Percentiles rank a stretch among this genome's conserved stretches.
Conservation (phyloP, 768 basidiomycete species). For the Lenzites betulinus region DNA sequence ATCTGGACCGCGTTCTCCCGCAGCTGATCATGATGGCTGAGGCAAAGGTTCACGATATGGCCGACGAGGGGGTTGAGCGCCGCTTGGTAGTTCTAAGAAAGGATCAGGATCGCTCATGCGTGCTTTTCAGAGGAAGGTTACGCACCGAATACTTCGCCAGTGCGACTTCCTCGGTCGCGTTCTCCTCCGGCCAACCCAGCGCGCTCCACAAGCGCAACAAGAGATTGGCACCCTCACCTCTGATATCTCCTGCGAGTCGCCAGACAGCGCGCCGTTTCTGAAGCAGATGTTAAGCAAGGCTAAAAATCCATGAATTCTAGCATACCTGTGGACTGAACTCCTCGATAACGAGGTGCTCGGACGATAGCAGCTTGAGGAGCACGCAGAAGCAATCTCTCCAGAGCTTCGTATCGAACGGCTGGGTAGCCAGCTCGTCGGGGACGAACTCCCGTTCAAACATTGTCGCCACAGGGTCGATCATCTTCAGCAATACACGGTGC, state of each 20-base stretch:
- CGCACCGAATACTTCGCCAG: slow-evolving; percentile 60
- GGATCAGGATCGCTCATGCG: slow-evolving; percentile 6
- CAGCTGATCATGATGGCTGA: slow-evolving; percentile 93
- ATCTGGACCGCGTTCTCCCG: slow-evolving; percentile 90
- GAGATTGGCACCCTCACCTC: slow-evolving; percentile 86
- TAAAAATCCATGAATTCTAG: background rate
- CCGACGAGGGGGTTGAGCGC: slow-evolving; percentile 84
- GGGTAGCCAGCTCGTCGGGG: slow-evolving; percentile 61
- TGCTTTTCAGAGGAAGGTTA: slow-evolving; percentile 7
- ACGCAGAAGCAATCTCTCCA: slow-evolving; percentile 85
- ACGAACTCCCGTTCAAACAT: slow-evolving; percentile 83
- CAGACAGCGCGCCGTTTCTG: slow-evolving; percentile 95
- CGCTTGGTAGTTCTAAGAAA: slow-evolving; percentile 74
- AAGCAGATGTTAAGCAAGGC: background rate
- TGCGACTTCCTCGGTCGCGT: slow-evolving; percentile 41
- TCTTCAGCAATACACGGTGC: slow-evolving; percentile 85
- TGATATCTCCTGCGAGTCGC: slow-evolving; percentile 94
- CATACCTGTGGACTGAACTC: slow-evolving; percentile 90
- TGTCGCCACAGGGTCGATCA: slow-evolving; percentile 79
- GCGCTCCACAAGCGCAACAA: slow-evolving; percentile 83
- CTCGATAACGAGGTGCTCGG: slow-evolving; percentile 91
- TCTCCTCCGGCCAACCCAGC: slow-evolving; percentile 72
- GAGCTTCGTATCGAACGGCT: slow-evolving; percentile 69
- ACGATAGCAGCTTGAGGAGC: slow-evolving; percentile 82
- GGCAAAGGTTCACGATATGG: slow-evolving; percentile 86